Conservation (phyloP, 192 early-diverging fungal species). For the Spinellus fusiger region DNA sequence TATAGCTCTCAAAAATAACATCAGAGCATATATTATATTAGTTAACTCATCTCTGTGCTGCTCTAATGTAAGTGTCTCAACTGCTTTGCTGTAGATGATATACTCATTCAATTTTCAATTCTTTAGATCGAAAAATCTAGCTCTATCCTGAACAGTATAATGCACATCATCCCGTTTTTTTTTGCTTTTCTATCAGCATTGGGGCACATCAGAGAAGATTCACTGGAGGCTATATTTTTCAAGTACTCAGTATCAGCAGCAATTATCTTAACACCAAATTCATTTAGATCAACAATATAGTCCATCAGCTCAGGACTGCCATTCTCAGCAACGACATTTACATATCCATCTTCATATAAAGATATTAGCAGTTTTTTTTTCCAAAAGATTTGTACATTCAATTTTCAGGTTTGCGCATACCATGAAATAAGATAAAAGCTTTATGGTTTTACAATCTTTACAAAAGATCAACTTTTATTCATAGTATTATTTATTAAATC, state of each 20-base stretch:
- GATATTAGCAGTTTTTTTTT: too few relatives aligned
- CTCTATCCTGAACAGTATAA: too few relatives aligned
- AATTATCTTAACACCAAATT: neutral
- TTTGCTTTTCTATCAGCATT: slow-evolving; percentile 3
- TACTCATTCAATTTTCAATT: slow-evolving; percentile 7
- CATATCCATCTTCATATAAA: slow-evolving; percentile 8
- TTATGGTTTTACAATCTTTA: too few relatives aligned
- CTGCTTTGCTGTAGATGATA: neutral
- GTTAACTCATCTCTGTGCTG: slow-evolving; percentile 3
- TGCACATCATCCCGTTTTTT: neutral
- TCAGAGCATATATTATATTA: slow-evolving; percentile 1
- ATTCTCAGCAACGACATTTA: slow-evolving; percentile 1
- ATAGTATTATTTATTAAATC: too few relatives aligned
- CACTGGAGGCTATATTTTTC: neutral
- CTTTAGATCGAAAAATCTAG: slow-evolving; percentile 10
- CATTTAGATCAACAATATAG: slow-evolving; percentile 4
- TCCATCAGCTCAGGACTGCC: slow-evolving; percentile 5
- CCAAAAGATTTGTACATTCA: too few relatives aligned
- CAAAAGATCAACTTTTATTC: too few relatives aligned
- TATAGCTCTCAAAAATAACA: neutral
- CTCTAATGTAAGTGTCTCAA: slow-evolving; percentile 3
- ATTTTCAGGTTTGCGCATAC: too few relatives aligned
- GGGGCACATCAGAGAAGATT: slow-evolving; percentile 1
- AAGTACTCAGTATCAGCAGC: slow-evolving; percentile 4
- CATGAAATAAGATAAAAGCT: too few relatives aligned